These are phyloP conservation scores for Vanderwaltozyma yarrowii DNA, from an alignment of 805 yeast genomes.

Conservation along the genomic window DNA sequence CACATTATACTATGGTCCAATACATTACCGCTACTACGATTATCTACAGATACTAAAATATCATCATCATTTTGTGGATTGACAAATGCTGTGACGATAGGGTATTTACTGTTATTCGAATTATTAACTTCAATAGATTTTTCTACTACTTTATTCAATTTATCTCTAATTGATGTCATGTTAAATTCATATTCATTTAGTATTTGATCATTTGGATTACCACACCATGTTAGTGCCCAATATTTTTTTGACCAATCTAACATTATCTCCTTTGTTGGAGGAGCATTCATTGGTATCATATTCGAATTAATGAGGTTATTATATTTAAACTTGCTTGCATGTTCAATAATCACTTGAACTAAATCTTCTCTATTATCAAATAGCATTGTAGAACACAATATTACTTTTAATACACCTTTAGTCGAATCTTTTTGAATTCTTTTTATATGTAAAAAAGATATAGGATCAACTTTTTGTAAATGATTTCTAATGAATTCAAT, in stretches of 20 bases:
- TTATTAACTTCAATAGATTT: constrained; percentile 12
- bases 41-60: constrained; percentile 30
- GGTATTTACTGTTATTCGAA: constrained; percentile 19
- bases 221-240: constrained; percentile 95
- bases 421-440: constrained; percentile 36
- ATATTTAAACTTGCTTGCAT: constrained; percentile 9
- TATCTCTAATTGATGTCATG: constrained; percentile 31
- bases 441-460: constrained; percentile 35
- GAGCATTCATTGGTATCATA: constrained; percentile 51
- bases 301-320: constrained; percentile 11
- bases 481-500: constrained; percentile 21
- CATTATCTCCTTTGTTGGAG: constrained; percentile 60
- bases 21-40: constrained; percentile 21
- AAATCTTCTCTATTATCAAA: constrained; percentile 24
- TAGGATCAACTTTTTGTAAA: constrained; percentile 20
- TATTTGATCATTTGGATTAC: constrained; percentile 71
- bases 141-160: constrained; percentile 24
- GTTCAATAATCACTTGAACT: constrained; percentile 8
- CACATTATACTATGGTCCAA: constrained; percentile 67
- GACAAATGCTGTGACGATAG: constrained; percentile 54
- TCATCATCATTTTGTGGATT: constrained; percentile 40
- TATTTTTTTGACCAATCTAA: constrained; percentile 50
- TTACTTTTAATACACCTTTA: constrained; percentile 19
- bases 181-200: constrained; percentile 47
- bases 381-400: constrained; percentile 37